A percentile compares a stretch with the other conserved stretches of the same genome.
phyloP scores from a whole-genome alignment of 139 green algal genomes.

The Coelastrella sp. region DNA sequence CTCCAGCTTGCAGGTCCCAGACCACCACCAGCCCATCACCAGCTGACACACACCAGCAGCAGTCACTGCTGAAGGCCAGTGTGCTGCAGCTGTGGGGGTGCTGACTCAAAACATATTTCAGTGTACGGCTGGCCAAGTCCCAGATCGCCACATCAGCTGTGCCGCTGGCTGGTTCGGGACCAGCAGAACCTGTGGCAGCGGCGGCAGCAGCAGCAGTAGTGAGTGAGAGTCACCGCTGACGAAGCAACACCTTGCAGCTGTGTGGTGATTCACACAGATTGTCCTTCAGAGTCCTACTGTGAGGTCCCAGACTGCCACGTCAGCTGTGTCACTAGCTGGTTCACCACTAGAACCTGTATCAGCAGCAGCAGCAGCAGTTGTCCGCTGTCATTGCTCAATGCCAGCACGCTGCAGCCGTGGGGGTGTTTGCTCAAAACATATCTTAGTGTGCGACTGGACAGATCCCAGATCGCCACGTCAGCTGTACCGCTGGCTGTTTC shows the following conservation, averaged over 20 bases:
- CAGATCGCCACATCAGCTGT: slow-evolving; percentile 38
- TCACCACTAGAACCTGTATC: no score
- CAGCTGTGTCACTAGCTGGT: no score
- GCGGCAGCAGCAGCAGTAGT: not conserved
- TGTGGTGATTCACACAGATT: no score
- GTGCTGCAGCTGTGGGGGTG: slow-evolving; percentile 41
- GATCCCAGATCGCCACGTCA: slow-evolving; percentile 38
- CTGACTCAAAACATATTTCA: slow-evolving; percentile 48
- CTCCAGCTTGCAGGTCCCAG: slow-evolving; percentile 59
- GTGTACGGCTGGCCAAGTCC: not conserved
- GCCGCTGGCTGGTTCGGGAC: slow-evolving; percentile 3
- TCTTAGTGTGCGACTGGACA: not conserved
- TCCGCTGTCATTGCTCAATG: not conserved
- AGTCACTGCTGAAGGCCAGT: slow-evolving; percentile 65
- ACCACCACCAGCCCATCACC: slow-evolving; percentile 56
- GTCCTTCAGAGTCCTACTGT: no score
- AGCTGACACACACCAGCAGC: slow-evolving; percentile 56
- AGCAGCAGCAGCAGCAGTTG: not conserved
- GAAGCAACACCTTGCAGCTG: no score
- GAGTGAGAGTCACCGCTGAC: not conserved
- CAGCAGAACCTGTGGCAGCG: not conserved
- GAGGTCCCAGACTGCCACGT: no score
- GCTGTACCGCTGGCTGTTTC: not conserved
- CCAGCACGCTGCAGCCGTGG: slow-evolving; percentile 44
- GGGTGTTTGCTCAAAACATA: slow-evolving; percentile 53